Percentiles rank a stretch among this genome's conserved stretches.
These are phyloP conservation scores for Oldenlandia corymbosa DNA, from an alignment of 257 asterid species.

Conservation along the genomic window DNA sequence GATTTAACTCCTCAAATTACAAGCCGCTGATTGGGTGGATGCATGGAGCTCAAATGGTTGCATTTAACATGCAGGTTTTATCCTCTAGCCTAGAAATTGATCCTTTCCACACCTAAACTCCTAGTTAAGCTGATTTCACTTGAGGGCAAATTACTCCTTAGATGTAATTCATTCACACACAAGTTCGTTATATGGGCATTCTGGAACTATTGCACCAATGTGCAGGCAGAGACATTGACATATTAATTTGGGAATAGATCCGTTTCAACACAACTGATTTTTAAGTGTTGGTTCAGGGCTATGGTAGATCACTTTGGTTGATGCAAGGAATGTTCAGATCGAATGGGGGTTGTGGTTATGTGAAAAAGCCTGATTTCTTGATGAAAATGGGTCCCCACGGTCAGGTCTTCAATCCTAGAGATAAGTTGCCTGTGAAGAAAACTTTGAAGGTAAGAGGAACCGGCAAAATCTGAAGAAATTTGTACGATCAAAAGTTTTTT, in stretches of 20 bases:
- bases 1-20: constrained; percentile 75
- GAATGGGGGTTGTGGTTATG: constrained; percentile 83
- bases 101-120: background rate
- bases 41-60: constrained; percentile 97
- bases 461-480: background rate
- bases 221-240: too few relatives aligned
- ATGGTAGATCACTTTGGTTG: constrained; percentile 78
- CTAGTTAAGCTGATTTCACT: background rate
- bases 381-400: constrained; percentile 38
- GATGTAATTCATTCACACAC: background rate
- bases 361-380: constrained; percentile 70
- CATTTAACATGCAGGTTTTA: constrained; percentile 84
- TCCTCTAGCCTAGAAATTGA: background rate
- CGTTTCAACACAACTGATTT: constrained; percentile 1
- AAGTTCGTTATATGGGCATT: background rate
- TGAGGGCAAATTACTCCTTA: background rate
- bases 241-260: background rate
- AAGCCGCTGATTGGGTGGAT: constrained; percentile 81
- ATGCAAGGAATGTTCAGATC: constrained; percentile 84
- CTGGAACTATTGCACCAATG: background rate
- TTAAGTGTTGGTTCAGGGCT: constrained; percentile 39
- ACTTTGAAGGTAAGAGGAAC: constrained; percentile 48
- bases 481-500: constrained; percentile 1
- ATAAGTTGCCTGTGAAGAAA: constrained; percentile 43
- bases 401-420: constrained; percentile 51